These are phyloP conservation scores for Licmophora abbreviata DNA, from an alignment of 108 stramenopile species.

Conservation along the genomic window DNA sequence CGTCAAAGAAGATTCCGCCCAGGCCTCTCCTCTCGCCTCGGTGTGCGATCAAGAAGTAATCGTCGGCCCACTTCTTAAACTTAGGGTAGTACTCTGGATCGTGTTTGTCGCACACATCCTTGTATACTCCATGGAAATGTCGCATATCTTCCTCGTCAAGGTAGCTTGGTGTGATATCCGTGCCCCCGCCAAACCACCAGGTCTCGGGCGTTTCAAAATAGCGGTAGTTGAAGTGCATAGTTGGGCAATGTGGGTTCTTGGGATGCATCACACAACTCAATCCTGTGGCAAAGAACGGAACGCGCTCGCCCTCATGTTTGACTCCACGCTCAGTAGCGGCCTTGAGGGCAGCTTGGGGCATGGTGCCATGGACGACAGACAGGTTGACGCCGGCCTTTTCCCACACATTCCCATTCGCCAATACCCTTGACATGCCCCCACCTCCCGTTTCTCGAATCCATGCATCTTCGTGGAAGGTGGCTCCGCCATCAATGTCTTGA, in stretches of 20 bases:
- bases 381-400: constrained; percentile 99
- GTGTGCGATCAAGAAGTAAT: constrained; percentile 93
- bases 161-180: constrained; percentile 98
- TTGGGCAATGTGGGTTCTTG: constrained; percentile 92
- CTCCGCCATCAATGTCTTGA: constrained; percentile 87
- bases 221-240: constrained; percentile 99
- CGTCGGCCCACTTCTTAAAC: constrained; percentile 98
- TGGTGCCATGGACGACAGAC: constrained; percentile 92
- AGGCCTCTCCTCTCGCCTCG: constrained; percentile 95
- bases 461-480: constrained; percentile 85
- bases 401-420: constrained; percentile 90
- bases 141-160: constrained; percentile 93
- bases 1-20: constrained; percentile 99
- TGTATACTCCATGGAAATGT: constrained; percentile 98
- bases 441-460: constrained; percentile 95
- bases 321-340: constrained; percentile 95
- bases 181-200: constrained; percentile 99
- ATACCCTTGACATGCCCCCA: constrained; percentile 93
- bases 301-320: constrained; percentile 86
- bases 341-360: constrained; percentile 89
- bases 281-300: constrained; percentile 97
- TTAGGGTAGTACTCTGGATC: constrained; percentile 91
- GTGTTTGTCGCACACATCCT: constrained; percentile 97
- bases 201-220: constrained; percentile 98
- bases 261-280: constrained; percentile 97